Percentiles rank a stretch among this genome's conserved stretches.
phyloP scores from a whole-genome alignment of 2,329 filamentous ascomycete genomes.

The Aspergillus aculeatinus region DNA sequence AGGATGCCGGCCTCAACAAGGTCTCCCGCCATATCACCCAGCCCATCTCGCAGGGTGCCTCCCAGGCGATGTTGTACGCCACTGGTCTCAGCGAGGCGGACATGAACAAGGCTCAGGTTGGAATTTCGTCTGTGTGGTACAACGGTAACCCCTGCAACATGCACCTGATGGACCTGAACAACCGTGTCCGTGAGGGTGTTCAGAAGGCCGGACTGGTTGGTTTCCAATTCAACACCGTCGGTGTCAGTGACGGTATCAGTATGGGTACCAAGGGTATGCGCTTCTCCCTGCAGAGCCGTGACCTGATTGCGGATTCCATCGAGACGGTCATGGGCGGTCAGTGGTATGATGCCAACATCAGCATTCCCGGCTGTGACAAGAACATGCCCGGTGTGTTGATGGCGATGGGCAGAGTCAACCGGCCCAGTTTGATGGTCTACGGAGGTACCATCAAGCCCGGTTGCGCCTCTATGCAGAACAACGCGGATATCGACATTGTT shows the following conservation, averaged over 20 bases:
- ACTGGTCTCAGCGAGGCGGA: slow-evolving; percentile 83
- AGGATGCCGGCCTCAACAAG: slow-evolving; percentile 68
- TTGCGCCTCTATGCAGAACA: slow-evolving; percentile 72
- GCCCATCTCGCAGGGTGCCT: slow-evolving; percentile 96
- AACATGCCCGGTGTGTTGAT: slow-evolving; percentile 96
- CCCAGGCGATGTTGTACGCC: slow-evolving; percentile 97
- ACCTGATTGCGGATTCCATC: slow-evolving; percentile 96
- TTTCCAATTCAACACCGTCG: slow-evolving; percentile 99
- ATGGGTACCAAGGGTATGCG: slow-evolving; percentile 99
- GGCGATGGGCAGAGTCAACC: slow-evolving; percentile 92
- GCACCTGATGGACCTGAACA: slow-evolving; percentile 89
- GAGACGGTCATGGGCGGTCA: slow-evolving; percentile 99
- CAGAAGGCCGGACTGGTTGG: slow-evolving; percentile 77
- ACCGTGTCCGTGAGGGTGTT: slow-evolving; percentile 71
- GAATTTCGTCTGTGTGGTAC: slow-evolving; percentile 98
- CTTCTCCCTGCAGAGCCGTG: slow-evolving; percentile 88
- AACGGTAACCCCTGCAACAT: slow-evolving; percentile 99
- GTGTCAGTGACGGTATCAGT: slow-evolving; percentile 94
- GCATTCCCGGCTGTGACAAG: slow-evolving; percentile 97
- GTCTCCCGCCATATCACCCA: slow-evolving; percentile 85
- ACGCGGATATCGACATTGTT: slow-evolving; percentile 82
- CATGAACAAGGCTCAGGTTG: slow-evolving; percentile 95
- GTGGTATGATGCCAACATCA: slow-evolving; percentile 98
- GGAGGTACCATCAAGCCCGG: slow-evolving; percentile 92
- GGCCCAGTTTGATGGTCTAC: slow-evolving; percentile 96